phyloP scores from a whole-genome alignment of 2,329 filamentous ascomycete genomes.

The Macrophomina phaseolina region DNA sequence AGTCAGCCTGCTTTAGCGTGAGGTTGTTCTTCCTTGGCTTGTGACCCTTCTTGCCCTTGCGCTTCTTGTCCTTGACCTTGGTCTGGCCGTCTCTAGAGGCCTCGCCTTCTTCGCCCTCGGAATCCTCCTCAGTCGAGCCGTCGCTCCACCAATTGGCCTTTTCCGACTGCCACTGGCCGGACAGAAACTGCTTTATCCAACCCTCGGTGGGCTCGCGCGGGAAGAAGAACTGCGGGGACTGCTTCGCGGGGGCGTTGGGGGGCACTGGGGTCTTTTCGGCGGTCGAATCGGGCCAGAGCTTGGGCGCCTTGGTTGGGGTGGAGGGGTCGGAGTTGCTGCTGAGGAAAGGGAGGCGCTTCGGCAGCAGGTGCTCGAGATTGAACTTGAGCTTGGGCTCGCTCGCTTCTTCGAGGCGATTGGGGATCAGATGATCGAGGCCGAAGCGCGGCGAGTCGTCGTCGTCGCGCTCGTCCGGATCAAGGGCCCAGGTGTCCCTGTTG shows the following conservation, averaged over 20 bases:
- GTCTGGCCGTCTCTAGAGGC: conserved; percentile 3
- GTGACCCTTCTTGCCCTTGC: conserved; percentile 41
- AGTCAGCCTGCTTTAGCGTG: conserved; percentile 57
- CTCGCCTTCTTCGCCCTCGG: conserved; percentile 33
- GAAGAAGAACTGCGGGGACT: conserved; percentile 33
- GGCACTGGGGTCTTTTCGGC: conserved; percentile 21
- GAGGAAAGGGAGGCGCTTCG: conserved; percentile 30
- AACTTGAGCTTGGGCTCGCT: conserved; percentile 46
- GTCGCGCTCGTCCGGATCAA: conserved; percentile 29
- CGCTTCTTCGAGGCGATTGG: conserved; percentile 38
- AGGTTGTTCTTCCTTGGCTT: conserved; percentile 51
- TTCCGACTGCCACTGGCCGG: conserved; percentile 71
- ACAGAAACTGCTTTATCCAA: conserved; percentile 85
- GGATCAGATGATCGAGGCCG: conserved; percentile 47
- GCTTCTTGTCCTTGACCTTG: conserved; percentile 30
- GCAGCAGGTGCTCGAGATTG: conserved; percentile 46
- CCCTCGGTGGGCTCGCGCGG: conserved; percentile 70
- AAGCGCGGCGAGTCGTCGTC: conserved; percentile 37
- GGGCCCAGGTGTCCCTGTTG: conserved; percentile 36
- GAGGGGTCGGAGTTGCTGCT: conserved; percentile 11
- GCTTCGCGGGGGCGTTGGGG: neutral
- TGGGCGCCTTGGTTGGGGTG: conserved; percentile 29
- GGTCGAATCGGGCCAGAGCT: conserved; percentile 23
- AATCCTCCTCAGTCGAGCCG: conserved; percentile 71
- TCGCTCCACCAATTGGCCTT: conserved; percentile 85